phyloP scores from a whole-genome alignment of 352 stramenopile species.

The Globisporangium radiosum region DNA sequence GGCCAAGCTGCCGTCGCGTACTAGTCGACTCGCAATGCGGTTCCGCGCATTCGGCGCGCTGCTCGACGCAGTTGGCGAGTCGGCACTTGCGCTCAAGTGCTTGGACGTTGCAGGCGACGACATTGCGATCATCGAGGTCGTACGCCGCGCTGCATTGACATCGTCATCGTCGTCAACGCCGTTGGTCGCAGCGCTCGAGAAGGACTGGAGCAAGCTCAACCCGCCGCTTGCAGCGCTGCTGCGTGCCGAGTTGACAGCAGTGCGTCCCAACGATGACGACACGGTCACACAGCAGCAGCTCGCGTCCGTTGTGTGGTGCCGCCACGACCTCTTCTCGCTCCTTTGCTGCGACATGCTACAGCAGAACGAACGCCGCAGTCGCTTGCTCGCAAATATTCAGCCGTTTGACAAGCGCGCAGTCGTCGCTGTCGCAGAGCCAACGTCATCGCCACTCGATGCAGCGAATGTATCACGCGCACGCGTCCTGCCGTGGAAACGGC shows the following conservation, averaged over 20 bases:
- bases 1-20: constrained; percentile 61
- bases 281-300: constrained; percentile 6
- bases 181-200: constrained; percentile 34
- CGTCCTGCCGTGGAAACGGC: constrained; percentile 57
- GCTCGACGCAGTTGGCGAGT: constrained; percentile 48
- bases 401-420: constrained; percentile 25
- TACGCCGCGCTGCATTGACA: constrained; percentile 19
- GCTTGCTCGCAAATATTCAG: constrained; percentile 42
- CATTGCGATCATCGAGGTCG: constrained; percentile 44
- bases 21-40: constrained; percentile 22
- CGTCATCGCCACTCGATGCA: constrained; percentile 2
- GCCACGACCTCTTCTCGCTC: constrained; percentile 51
- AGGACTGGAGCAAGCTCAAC: constrained; percentile 53
- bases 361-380: constrained; percentile 60
- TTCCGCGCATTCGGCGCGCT: constrained; percentile 38
- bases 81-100: constrained; percentile 46
- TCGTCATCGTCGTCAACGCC: constrained; percentile 18
- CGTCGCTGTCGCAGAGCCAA: constrained; percentile 15
- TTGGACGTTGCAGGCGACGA: constrained; percentile 72
- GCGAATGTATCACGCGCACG: constrained; percentile 16
- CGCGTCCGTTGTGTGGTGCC: constrained; percentile 14
- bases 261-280: not conserved
- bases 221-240: constrained; percentile 36
- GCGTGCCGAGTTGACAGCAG: constrained; percentile 13
- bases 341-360: constrained; percentile 56